These are phyloP conservation scores for Thielaviopsis euricoi DNA, from an alignment of 2,329 filamentous ascomycete species.

Conservation along the genomic window DNA sequence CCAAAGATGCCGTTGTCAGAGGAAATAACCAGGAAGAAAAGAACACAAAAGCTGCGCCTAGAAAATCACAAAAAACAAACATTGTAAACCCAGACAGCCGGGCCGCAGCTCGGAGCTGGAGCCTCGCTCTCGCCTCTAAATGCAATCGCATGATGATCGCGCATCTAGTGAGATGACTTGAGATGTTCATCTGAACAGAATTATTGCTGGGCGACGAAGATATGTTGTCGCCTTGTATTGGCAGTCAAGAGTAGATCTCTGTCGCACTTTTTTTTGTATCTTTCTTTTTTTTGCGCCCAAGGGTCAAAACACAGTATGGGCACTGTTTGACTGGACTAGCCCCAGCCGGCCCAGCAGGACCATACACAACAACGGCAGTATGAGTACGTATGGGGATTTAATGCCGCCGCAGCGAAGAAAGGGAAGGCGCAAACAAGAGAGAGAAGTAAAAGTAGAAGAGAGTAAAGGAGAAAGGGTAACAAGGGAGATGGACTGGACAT, in stretches of 20 bases:
- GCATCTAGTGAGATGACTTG: too few species aligned
- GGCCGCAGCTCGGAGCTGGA: neutral
- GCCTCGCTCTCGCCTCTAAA: neutral
- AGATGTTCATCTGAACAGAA: too few species aligned
- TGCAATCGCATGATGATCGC: too few species aligned
- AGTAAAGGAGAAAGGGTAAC: neutral
- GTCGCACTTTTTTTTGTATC: conserved; percentile 12
- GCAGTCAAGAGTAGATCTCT: neutral
- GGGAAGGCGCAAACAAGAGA: conserved; percentile 2
- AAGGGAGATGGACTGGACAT: neutral
- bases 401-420: neutral
- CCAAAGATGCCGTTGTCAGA: neutral
- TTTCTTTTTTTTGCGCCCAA: conserved; percentile 12
- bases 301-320: conserved; percentile 10
- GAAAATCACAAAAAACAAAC: too few species aligned
- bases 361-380: conserved; percentile 10
- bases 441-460: neutral
- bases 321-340: conserved; percentile 7
- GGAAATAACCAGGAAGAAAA: too few species aligned
- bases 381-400: neutral
- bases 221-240: neutral
- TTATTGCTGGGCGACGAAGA: neutral
- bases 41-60: neutral
- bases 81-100: neutral
- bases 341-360: conserved; percentile 5